Percentiles rank a stretch among this genome's conserved stretches.
Evolutionary conservation across 352 stramenopile species (phyloP).

Genomic region (Elongisporangium senticosum): DNA sequence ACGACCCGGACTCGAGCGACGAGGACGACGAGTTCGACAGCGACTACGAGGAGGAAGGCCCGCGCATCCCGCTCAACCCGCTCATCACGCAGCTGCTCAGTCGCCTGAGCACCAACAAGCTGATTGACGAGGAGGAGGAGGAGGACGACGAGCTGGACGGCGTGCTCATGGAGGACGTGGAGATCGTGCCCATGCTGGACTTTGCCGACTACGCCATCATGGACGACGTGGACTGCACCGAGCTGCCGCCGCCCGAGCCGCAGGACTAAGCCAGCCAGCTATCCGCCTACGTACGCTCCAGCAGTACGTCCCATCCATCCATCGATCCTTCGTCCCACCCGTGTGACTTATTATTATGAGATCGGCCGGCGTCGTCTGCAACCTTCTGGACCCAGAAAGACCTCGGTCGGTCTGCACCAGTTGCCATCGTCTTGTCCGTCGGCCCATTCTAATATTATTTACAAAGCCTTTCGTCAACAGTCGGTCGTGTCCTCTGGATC

Average conservation of each 20-base stretch:
- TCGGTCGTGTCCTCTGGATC: not conserved
- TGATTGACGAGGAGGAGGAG: slow-evolving; percentile 55
- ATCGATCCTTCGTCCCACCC: not conserved
- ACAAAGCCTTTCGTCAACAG: not conserved
- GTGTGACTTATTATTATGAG: not conserved
- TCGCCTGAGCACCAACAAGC: slow-evolving; percentile 46
- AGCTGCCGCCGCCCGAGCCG: not conserved
- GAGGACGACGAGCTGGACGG: slow-evolving; percentile 23
- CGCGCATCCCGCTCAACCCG: slow-evolving; percentile 38
- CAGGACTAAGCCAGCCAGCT: not conserved
- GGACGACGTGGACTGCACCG: slow-evolving; percentile 33
- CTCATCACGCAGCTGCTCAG: slow-evolving; percentile 36
- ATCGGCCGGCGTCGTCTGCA: not conserved
- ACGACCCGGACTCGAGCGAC: slow-evolving; percentile 22
- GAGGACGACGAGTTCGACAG: slow-evolving; percentile 23
- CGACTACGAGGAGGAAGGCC: slow-evolving; percentile 24
- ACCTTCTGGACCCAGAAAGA: not conserved
- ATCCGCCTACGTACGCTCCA: not conserved
- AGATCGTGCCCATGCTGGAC: slow-evolving; percentile 56
- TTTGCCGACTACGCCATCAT: slow-evolving; percentile 26
- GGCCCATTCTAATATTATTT: not conserved
- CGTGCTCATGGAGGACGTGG: slow-evolving; percentile 10
- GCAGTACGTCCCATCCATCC: not conserved
- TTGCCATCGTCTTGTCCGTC: not conserved
- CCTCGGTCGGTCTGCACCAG: no score